Evolutionary conservation across 176 grass and related monocot species (phyloP).

Genomic region (Lolium perenne): DNA sequence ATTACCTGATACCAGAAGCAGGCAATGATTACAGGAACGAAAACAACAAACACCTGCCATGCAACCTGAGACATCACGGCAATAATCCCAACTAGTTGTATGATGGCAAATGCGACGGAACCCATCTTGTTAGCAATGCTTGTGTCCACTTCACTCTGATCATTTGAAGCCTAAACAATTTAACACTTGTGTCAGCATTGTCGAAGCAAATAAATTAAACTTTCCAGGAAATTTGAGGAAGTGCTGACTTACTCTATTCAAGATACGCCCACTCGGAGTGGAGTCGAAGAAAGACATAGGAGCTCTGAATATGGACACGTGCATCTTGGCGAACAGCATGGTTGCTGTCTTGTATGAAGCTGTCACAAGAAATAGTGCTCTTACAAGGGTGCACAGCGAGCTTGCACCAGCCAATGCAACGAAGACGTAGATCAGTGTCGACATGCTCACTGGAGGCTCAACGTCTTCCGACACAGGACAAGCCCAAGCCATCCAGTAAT

Average conservation of each 20-base stretch:
- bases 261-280: constrained; percentile 80
- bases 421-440: constrained; percentile 74
- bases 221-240: constrained; percentile 4
- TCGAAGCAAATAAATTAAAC: constrained; percentile 25
- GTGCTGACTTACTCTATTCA: constrained; percentile 67
- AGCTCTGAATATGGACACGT: constrained; percentile 80
- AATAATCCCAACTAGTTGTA: constrained; percentile 86
- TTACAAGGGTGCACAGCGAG: constrained; percentile 60
- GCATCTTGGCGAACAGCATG: constrained; percentile 82
- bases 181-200: constrained; percentile 26
- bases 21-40: constrained; percentile 40
- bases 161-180: constrained; percentile 70
- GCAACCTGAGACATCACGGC: too few species aligned
- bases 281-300: constrained; percentile 95
- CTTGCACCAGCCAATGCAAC: constrained; percentile 64
- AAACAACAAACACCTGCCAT: too few species aligned
- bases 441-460: constrained; percentile 63
- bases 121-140: constrained; percentile 54
- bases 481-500: constrained; percentile 95
- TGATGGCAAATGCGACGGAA: constrained; percentile 60
- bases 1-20: constrained; percentile 85
- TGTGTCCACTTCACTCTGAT: constrained; percentile 81
- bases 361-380: constrained; percentile 68
- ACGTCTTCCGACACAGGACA: constrained; percentile 64
- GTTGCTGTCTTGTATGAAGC: constrained; percentile 79